Base-by-base conservation (phyloP, 1,139 yeast genomes). In the Groenewaldozyma sp. region DNA sequence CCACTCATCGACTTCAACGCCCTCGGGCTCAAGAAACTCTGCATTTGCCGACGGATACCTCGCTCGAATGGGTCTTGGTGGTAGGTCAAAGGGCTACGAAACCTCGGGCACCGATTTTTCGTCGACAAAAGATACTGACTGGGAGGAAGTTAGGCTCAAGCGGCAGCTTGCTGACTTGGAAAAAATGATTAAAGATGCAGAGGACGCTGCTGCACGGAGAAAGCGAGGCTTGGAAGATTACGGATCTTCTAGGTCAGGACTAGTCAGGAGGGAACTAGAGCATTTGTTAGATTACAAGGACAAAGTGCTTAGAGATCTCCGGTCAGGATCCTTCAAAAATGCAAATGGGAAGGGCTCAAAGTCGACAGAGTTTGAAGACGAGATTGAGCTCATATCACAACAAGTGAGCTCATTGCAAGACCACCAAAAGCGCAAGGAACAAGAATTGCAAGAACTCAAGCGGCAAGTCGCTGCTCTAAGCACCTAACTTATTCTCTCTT, bases 101-200 rank as follows among this genome's bases (percentile, higher is more conserved):
- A 62, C 64, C 29, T 73, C 78, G 3, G 94, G 91, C 2, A 82
- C 94, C 0, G 94, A 83, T 56, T 78, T 78, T 53, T 71, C 81
- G 1, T 71, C 79, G 0, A 78, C 84, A 11, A 78, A 78, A 54
- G 87, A 81, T 31, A 76, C 83, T 6, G 91, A 68, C 47, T 71
- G 96, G 95, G 96, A 87, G 60, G 86, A 81, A 53, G 94, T 82
- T 24, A 71, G 94, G 49, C 70, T 87, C 49, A 78, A 79, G 63
- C 74, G 93, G 50, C 91, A 86, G 56, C 67, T 88, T 45, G 71
- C 76, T 4, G 84, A 84, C 49, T 63, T 86, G 42, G 94, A 86
- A 49, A 64, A 67, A 5, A 71, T 78, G 47, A 71, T 86, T 43
- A 64, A 65, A 3, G 70, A 71, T 45, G 79, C 83, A 1, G 79